phyloP scores from a whole-genome alignment of 495 filamentous ascomycete species.

The Haplographium delicatum region DNA sequence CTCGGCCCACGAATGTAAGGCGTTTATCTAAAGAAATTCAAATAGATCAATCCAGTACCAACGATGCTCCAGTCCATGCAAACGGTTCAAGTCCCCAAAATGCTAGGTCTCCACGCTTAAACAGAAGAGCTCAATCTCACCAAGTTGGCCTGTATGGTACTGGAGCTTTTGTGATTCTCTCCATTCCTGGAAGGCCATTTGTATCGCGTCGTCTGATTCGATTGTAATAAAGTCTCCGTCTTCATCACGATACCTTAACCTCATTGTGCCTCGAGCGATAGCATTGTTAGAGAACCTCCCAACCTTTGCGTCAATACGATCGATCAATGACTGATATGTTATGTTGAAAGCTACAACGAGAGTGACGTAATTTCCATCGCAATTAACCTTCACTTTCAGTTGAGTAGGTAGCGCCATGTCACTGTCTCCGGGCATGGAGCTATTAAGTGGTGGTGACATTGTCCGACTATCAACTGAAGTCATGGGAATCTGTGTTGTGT shows the following conservation, averaged over 20 bases:
- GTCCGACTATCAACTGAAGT: slow-evolving; percentile 31
- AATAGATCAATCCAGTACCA: slow-evolving; percentile 10
- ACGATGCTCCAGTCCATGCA: slow-evolving; percentile 8
- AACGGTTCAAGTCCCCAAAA: background rate
- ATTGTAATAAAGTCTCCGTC: slow-evolving; percentile 91
- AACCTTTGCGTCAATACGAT: slow-evolving; percentile 96
- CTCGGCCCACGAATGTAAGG: slow-evolving; percentile 11
- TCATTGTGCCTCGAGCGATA: slow-evolving; percentile 70
- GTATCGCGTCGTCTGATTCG: slow-evolving; percentile 89
- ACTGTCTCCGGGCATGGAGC: slow-evolving; percentile 34
- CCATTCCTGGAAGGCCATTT: slow-evolving; percentile 90
- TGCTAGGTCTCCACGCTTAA: slow-evolving; percentile 27
- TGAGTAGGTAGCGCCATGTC: slow-evolving; percentile 68
- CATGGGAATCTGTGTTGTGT: slow-evolving; percentile 33
- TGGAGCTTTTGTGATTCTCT: slow-evolving; percentile 65
- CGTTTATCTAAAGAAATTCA: slow-evolving; percentile 10
- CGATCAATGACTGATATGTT: slow-evolving; percentile 82
- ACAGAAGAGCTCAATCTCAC: slow-evolving; percentile 79
- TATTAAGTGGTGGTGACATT: slow-evolving; percentile 28
- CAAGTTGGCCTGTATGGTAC: slow-evolving; percentile 59
- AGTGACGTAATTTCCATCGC: slow-evolving; percentile 75
- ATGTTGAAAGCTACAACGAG: slow-evolving; percentile 92
- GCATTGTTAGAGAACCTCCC: slow-evolving; percentile 73
- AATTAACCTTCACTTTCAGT: slow-evolving; percentile 91
- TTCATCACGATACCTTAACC: slow-evolving; percentile 85